Conservation (phyloP, 805 yeast genomes). For the Wickerhamomyces rabaulensis region DNA sequence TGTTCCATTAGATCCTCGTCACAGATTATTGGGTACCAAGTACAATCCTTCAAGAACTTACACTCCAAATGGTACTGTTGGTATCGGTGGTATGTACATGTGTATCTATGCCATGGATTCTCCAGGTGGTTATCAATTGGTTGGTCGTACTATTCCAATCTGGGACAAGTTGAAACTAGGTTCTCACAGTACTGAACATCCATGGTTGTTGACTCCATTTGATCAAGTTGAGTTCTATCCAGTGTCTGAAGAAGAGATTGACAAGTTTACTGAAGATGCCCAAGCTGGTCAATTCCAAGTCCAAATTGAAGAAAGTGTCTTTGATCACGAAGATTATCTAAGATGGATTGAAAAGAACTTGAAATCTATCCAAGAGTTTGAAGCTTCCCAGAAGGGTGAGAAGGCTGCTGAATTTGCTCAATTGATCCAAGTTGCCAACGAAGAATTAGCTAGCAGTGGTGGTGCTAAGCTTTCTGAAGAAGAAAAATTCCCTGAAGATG, state of each 20-base stretch:
- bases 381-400: conserved; percentile 67
- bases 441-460: conserved; percentile 58
- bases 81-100: conserved; percentile 98
- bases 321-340: conserved; percentile 76
- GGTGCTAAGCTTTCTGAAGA: conserved; percentile 37
- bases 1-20: conserved; percentile 95
- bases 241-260: conserved; percentile 80
- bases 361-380: conserved; percentile 66
- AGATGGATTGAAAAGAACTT: conserved; percentile 73
- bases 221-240: conserved; percentile 95
- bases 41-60: conserved; percentile 95
- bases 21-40: conserved; percentile 85
- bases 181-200: conserved; percentile 52
- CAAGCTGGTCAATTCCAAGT: conserved; percentile 77
- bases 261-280: conserved; percentile 62
- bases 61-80: conserved; percentile 96
- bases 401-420: conserved; percentile 81
- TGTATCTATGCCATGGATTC: conserved; percentile 93
- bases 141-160: conserved; percentile 94
- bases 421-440: conserved; percentile 75
- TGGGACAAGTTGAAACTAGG: conserved; percentile 93
- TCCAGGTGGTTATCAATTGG: conserved; percentile 97
- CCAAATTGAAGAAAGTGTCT: conserved; percentile 69
- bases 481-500: conserved; percentile 67
- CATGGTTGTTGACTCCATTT: conserved; percentile 90